Evolutionary conservation across 2,329 filamentous ascomycete species (phyloP).

Genomic region (Coniochaeta ligniaria): DNA sequence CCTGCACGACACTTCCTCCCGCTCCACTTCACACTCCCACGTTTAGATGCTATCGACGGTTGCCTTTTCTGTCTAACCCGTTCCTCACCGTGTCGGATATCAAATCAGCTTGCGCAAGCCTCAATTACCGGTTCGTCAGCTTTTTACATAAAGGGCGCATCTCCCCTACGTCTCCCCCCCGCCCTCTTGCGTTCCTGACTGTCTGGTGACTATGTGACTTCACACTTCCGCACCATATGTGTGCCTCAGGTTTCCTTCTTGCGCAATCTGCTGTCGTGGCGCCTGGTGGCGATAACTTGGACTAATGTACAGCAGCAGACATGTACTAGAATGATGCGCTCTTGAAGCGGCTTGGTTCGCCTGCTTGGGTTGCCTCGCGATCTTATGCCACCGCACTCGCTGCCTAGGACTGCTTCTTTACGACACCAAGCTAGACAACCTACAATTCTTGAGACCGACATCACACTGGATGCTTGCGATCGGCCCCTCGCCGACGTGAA

Average conservation of each 20-base stretch:
- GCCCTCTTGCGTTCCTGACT: background rate
- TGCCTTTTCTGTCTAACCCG: slow-evolving; percentile 8
- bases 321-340: slow-evolving; percentile 25
- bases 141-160: slow-evolving; percentile 10
- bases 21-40: slow-evolving; percentile 1
- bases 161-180: slow-evolving; percentile 4
- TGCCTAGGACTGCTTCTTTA: slow-evolving; percentile 6
- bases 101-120: background rate
- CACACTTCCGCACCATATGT: background rate
- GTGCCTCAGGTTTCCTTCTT: slow-evolving; percentile 1
- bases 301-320: slow-evolving; percentile 20
- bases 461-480: slow-evolving; percentile 12
- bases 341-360: slow-evolving; percentile 15
- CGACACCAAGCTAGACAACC: slow-evolving; percentile 12
- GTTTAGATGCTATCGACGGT: slow-evolving; percentile 2
- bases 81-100: background rate
- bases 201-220: slow-evolving; percentile 3
- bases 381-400: background rate
- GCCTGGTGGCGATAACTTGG: background rate
- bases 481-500: background rate
- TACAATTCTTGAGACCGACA: slow-evolving; percentile 19
- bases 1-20: background rate
- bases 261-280: slow-evolving; percentile 2
- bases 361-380: slow-evolving; percentile 14
- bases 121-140: background rate